Evolutionary conservation across 1,284 basidiomycete genomes (phyloP).

Genomic region (Hymenochaete sp.): DNA sequence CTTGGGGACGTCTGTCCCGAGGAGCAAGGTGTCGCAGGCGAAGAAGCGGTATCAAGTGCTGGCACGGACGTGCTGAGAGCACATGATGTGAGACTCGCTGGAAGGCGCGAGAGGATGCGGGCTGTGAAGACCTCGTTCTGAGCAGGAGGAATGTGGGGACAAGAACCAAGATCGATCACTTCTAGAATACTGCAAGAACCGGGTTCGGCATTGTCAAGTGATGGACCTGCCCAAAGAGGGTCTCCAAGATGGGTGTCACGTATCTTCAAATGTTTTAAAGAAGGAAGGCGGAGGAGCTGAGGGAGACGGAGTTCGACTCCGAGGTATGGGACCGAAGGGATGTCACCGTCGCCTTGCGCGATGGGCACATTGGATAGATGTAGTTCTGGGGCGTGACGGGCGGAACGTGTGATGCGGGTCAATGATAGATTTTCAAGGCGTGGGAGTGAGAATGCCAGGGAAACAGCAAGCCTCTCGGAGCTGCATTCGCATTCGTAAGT

Average conservation of each 20-base stretch:
- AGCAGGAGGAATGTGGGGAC: constrained; percentile 43
- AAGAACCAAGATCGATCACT: constrained; percentile 51
- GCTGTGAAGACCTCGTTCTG: constrained; percentile 47
- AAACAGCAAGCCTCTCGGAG: constrained; percentile 64
- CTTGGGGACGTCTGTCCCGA: not conserved
- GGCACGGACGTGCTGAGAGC: constrained; percentile 45
- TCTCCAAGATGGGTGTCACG: constrained; percentile 65
- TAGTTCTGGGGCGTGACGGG: constrained; percentile 48
- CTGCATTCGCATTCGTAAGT: constrained; percentile 28
- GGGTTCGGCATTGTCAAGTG: constrained; percentile 20
- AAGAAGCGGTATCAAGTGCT: constrained; percentile 22
- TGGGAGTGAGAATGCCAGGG: constrained; percentile 53
- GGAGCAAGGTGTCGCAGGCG: not conserved
- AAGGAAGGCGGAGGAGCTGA: constrained; percentile 51
- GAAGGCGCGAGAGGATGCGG: constrained; percentile 50
- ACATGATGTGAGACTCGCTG: constrained; percentile 43
- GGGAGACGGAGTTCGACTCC: constrained; percentile 53
- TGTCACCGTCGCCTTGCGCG: constrained; percentile 43
- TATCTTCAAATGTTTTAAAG: constrained; percentile 52
- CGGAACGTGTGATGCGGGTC: constrained; percentile 56
- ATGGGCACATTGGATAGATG: constrained; percentile 49
- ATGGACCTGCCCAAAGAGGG: constrained; percentile 33
- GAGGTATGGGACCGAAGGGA: constrained; percentile 48
- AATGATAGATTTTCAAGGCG: constrained; percentile 48
- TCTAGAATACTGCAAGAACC: constrained; percentile 39